A percentile compares a stretch with the other conserved stretches of the same genome.
Evolutionary conservation across 768 basidiomycete genomes (phyloP).

Genomic region (Mycena crocata): DNA sequence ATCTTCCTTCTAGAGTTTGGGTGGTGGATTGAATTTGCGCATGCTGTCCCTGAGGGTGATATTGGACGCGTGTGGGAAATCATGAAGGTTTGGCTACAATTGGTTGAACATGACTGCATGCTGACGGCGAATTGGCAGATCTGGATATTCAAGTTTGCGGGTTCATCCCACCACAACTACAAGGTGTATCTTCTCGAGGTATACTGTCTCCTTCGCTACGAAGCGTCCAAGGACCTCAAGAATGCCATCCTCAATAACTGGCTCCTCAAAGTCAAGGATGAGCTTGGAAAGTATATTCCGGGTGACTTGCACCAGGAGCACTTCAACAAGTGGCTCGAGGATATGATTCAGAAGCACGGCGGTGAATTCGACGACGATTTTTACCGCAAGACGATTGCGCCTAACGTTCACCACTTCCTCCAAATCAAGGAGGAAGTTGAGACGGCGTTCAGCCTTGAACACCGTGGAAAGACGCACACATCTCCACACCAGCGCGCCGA

Average conservation of each 20-base stretch:
- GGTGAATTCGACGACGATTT: slow-evolving; percentile 37
- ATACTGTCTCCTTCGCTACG: slow-evolving; percentile 36
- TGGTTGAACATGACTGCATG: too few species aligned
- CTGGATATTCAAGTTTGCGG: slow-evolving; percentile 41
- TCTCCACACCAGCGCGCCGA: slow-evolving; percentile 33
- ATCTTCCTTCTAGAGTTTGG: slow-evolving; percentile 36
- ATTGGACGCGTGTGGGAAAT: slow-evolving; percentile 42
- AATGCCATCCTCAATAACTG: slow-evolving; percentile 36
- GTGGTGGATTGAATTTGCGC: slow-evolving; percentile 36
- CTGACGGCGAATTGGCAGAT: slow-evolving; percentile 25
- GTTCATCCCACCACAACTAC: slow-evolving; percentile 38
- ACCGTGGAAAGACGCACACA: slow-evolving; percentile 25
- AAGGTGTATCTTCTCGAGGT: slow-evolving; percentile 38
- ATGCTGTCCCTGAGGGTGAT: slow-evolving; percentile 44
- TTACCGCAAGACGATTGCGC: slow-evolving; percentile 38
- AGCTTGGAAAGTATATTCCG: slow-evolving; percentile 31
- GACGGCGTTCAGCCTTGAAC: slow-evolving; percentile 20
- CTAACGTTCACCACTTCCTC: slow-evolving; percentile 37
- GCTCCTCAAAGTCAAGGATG: slow-evolving; percentile 40
- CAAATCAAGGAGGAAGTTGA: slow-evolving; percentile 38
- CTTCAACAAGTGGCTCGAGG: slow-evolving; percentile 37
- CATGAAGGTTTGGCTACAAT: slow-evolving; percentile 42
- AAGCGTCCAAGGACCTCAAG: slow-evolving; percentile 34
- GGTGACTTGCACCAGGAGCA: slow-evolving; percentile 40
- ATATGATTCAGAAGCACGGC: slow-evolving; percentile 33